Percentiles rank a stretch among this genome's conserved stretches.
Evolutionary conservation across 2,329 filamentous ascomycete genomes (phyloP).

Genomic region (Talaromyces sp.): DNA sequence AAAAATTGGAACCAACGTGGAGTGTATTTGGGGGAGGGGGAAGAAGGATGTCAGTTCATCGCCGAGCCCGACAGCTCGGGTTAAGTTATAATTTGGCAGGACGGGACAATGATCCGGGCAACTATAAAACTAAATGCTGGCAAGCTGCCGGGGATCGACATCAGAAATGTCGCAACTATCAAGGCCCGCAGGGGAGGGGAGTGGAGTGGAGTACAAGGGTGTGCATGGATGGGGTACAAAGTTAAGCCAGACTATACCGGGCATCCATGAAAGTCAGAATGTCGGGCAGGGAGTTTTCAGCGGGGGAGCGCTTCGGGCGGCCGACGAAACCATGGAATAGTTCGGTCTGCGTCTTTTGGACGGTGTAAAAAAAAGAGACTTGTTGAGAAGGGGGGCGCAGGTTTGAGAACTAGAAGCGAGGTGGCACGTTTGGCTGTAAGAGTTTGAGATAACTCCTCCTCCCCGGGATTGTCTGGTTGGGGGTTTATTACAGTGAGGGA

Average conservation of each 20-base stretch:
- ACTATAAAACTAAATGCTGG: conserved; percentile 28
- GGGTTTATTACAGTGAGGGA: no score
- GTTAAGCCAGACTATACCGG: conserved; percentile 21
- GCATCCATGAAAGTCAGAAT: conserved; percentile 13
- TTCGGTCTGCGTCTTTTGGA: not conserved
- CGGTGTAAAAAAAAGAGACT: no score
- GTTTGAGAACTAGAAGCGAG: not conserved
- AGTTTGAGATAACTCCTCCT: no score
- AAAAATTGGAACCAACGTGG: not conserved
- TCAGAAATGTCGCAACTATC: conserved; percentile 16
- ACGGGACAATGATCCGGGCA: conserved; percentile 32
- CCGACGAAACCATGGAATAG: conserved; percentile 8
- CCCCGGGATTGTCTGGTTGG: no score
- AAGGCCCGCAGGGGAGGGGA: conserved; percentile 14
- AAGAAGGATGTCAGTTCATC: not conserved
- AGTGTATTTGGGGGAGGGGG: not conserved
- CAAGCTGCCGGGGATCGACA: conserved; percentile 21
- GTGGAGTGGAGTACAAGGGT: conserved; percentile 23
- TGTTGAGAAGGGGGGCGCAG: no score
- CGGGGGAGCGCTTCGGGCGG: conserved; percentile 15
- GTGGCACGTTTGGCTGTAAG: not conserved
- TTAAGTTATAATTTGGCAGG: conserved; percentile 41
- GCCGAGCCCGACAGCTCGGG: conserved; percentile 39
- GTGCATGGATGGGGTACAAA: conserved; percentile 22
- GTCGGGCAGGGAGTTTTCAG: conserved; percentile 9